Evolutionary conservation across 768 basidiomycete genomes (phyloP).

Genomic region (Boletales sp.): DNA sequence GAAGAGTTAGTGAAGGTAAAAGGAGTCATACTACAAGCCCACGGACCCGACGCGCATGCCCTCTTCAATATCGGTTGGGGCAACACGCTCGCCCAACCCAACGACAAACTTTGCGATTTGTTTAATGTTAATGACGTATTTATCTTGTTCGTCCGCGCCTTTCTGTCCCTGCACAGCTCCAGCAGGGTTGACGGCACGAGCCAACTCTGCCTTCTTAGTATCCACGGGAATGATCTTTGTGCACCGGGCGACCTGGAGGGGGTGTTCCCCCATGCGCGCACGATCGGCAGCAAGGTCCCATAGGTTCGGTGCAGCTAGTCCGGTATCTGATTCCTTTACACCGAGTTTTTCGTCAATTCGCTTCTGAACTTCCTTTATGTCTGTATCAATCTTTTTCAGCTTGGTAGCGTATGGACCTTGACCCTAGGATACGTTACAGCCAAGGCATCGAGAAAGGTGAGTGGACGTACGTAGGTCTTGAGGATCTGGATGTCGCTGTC

Average conservation of each 20-base stretch:
- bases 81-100: conserved; percentile 92
- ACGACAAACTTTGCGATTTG: conserved; percentile 99
- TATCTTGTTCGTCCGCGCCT: conserved; percentile 98
- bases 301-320: conserved; percentile 91
- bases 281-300: conserved; percentile 97
- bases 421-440: conserved; percentile 49
- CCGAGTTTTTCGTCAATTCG: conserved; percentile 98
- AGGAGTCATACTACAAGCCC: background rate
- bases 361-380: conserved; percentile 95
- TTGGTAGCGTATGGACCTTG: conserved; percentile 95
- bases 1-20: conserved; percentile 4
- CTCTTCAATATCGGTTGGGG: conserved; percentile 98
- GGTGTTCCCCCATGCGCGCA: conserved; percentile 88
- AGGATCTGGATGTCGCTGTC: conserved; percentile 99
- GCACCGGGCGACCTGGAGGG: conserved; percentile 95
- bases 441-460: background rate
- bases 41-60: conserved; percentile 99
- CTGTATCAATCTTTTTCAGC: conserved; percentile 84
- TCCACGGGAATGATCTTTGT: conserved; percentile 95
- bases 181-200: conserved; percentile 71
- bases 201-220: conserved; percentile 69
- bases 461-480: conserved; percentile 83
- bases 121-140: conserved; percentile 99
- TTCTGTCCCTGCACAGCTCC: conserved; percentile 85
- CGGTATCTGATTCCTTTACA: conserved; percentile 98